Base-by-base conservation (phyloP, 176 grass and related monocot species). In the Carex cristatella region DNA sequence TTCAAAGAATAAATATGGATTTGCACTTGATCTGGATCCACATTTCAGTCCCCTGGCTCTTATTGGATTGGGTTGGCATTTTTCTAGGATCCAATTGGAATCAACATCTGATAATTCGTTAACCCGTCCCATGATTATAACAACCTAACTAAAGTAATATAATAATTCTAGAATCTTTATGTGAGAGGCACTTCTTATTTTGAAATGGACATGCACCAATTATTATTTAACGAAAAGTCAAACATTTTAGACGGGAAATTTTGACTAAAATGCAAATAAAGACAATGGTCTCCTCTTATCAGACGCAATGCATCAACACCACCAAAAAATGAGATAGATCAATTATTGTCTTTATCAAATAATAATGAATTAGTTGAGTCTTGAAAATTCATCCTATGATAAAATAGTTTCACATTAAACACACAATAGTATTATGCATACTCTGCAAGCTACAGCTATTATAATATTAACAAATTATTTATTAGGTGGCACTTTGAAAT, bases 191-290 rank as follows among this genome's bases (percentile, higher is more conserved):
- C 60, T 82, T 82, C 4, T 19, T 30, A 2, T 14, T 4, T 42
- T 46, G 60, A 82, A 48, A 82, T 61, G 61, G 56, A 82, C 60
- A 67, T 66, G 38, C 80, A 67, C 59, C 11, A 67, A 33, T 23
- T 38, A 23, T 63, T 48, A 23, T 82, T 54, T 7, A 51, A 0
- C 0, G 4, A 11, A 46, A 62, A 80, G 8, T 80, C 31, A 38
- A 61, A 80, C 5, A 80, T 18, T 61, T 37, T 61, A 18, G 30
- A 61, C 2, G 5, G 2, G 2, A 81, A 44, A 63, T 81, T 62
- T 79, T 38, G 32, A 60, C 7, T 60, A 35, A 58, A 30, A 16
- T 57, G 10, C 31, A 33, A 81, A 81, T 61, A 60, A 15, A 38
- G 55, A 80, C 58, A 16, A 62, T 18, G 70, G 61, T 62, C 79